Evolutionary conservation across 257 asterid species (phyloP).

Genomic region (Solanum etuberosum): DNA sequence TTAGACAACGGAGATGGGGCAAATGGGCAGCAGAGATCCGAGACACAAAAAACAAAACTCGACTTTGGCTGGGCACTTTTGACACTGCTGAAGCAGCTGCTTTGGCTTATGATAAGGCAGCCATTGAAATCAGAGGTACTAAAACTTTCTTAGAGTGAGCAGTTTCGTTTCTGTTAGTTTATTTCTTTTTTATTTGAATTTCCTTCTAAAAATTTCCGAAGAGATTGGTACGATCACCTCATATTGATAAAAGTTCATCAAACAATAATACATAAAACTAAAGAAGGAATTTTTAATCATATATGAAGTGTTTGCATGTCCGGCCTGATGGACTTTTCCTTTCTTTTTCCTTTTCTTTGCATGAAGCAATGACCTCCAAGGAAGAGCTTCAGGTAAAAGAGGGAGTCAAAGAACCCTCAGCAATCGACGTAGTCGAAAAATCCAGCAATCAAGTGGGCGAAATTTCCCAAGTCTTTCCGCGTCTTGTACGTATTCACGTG

Average conservation of each 20-base stretch:
- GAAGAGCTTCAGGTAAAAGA: background rate
- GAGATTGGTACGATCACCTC: background rate
- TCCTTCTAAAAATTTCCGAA: background rate
- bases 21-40: background rate
- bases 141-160: background rate
- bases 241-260: background rate
- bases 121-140: background rate
- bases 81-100: background rate
- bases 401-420: background rate
- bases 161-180: background rate
- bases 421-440: background rate
- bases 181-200: background rate
- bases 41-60: background rate
- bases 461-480: background rate
- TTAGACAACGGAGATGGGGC: background rate
- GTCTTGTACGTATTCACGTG: background rate
- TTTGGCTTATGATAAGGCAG: background rate
- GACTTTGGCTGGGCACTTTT: background rate
- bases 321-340: background rate
- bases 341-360: background rate
- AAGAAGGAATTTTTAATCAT: background rate
- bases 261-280: background rate
- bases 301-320: background rate
- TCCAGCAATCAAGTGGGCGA: background rate
- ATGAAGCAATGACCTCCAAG: background rate